These are phyloP conservation scores for Vigna angularis DNA, from an alignment of 306 rosid genomes.

Conservation along the genomic window DNA sequence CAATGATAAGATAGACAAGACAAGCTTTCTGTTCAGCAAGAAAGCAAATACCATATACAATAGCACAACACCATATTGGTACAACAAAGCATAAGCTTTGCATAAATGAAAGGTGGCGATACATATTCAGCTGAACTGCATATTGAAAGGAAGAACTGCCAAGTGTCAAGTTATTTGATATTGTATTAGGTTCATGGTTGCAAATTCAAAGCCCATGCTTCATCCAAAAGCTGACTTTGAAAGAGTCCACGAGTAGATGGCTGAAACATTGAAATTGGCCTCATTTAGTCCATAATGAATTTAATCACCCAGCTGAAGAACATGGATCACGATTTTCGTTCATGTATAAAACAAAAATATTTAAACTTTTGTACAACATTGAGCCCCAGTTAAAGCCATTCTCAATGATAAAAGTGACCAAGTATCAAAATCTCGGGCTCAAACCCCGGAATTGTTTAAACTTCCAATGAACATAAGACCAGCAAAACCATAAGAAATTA, in stretches of 20 bases:
- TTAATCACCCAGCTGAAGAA: constrained; percentile 16
- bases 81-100: constrained; percentile 36
- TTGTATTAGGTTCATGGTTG: constrained; percentile 35
- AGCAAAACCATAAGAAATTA: constrained; percentile 29
- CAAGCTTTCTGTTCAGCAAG: constrained; percentile 12
- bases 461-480: constrained; percentile 39
- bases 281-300: constrained; percentile 35
- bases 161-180: constrained; percentile 8
- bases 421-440: constrained; percentile 19
- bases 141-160: constrained; percentile 31
- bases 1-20: not conserved
- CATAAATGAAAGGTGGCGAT: constrained; percentile 35
- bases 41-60: constrained; percentile 3
- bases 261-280: constrained; percentile 45
- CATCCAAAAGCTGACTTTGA: constrained; percentile 41
- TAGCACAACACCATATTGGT: not conserved
- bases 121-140: constrained; percentile 42
- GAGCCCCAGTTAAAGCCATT: not conserved
- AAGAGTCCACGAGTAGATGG: constrained; percentile 31
- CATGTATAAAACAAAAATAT: constrained; percentile 1
- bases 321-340: constrained; percentile 17
- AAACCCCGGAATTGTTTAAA: constrained; percentile 19
- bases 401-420: not conserved
- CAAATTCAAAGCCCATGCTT: constrained; percentile 47
- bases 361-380: not conserved